Evolutionary conservation across 768 basidiomycete genomes (phyloP).

Genomic region (Suillus alpinus): DNA sequence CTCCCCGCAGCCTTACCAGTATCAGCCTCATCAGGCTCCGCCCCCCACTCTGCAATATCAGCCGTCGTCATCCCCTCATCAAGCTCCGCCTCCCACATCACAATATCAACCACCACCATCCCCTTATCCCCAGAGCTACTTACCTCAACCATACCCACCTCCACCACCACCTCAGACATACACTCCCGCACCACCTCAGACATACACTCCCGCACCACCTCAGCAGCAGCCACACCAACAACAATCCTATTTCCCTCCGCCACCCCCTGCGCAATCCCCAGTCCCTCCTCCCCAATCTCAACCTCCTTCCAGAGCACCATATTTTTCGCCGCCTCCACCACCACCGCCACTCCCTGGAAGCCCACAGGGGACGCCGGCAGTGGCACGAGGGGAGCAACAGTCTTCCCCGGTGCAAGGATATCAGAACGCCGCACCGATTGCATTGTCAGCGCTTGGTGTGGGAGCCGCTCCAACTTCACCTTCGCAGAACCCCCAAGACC

Average conservation of each 20-base stretch:
- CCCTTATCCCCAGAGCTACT: conserved; percentile 26
- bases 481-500: conserved; percentile 3
- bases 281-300: conserved; percentile 13
- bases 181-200: conserved; percentile 9
- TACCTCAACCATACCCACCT: conserved; percentile 14
- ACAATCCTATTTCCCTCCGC: conserved; percentile 15
- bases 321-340: conserved; percentile 15
- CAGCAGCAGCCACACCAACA: conserved; percentile 19
- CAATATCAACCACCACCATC: conserved; percentile 22
- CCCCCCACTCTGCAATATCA: neutral
- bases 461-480: conserved; percentile 7
- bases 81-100: conserved; percentile 11
- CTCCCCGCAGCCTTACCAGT: conserved; percentile 15
- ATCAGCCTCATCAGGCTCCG: conserved; percentile 4
- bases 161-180: conserved; percentile 10
- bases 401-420: neutral
- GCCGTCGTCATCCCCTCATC: conserved; percentile 25
- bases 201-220: conserved; percentile 12
- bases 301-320: neutral
- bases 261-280: conserved; percentile 14
- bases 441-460: conserved; percentile 3
- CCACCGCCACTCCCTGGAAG: conserved; percentile 12
- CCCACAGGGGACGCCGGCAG: neutral
- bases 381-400: neutral
- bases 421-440: neutral